A percentile compares a stretch with the other conserved stretches of the same genome.
These are phyloP conservation scores for Clonostachys sp. DNA, from an alignment of 2,329 filamentous ascomycete species.

Conservation along the genomic window DNA sequence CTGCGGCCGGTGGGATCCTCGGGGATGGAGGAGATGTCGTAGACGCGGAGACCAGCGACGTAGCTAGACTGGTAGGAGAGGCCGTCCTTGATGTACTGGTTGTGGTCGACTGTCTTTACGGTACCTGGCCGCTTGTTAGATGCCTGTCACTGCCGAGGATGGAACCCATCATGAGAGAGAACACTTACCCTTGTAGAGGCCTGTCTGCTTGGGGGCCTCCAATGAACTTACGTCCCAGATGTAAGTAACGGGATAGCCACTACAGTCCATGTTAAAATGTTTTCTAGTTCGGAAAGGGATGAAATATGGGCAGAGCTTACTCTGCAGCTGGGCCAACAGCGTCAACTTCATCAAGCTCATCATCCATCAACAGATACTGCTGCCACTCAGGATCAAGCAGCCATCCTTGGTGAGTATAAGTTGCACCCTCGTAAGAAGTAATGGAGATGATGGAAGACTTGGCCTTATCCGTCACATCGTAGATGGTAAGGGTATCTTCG, in stretches of 20 bases:
- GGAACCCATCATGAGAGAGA: no score
- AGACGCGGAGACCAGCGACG: conserved; percentile 37
- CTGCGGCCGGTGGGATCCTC: conserved; percentile 35
- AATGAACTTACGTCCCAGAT: conserved; percentile 35
- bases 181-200: conserved; percentile 16
- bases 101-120: neutral
- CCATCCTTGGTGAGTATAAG: conserved; percentile 56
- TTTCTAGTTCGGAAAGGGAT: no score
- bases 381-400: conserved; percentile 38
- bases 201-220: conserved; percentile 18
- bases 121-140: conserved; percentile 11
- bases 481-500: conserved; percentile 34
- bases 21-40: conserved; percentile 27
- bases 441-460: conserved; percentile 40
- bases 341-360: conserved; percentile 46
- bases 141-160: no score
- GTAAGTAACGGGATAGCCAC: conserved; percentile 22
- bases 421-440: conserved; percentile 49
- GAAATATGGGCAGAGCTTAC: no score
- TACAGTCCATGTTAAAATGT: neutral
- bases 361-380: conserved; percentile 44
- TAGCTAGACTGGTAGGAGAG: conserved; percentile 46
- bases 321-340: conserved; percentile 23
- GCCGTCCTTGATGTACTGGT: conserved; percentile 32
- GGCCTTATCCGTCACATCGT: conserved; percentile 45